phyloP scores from a whole-genome alignment of 805 yeast genomes.

The Candida morakotiae region DNA sequence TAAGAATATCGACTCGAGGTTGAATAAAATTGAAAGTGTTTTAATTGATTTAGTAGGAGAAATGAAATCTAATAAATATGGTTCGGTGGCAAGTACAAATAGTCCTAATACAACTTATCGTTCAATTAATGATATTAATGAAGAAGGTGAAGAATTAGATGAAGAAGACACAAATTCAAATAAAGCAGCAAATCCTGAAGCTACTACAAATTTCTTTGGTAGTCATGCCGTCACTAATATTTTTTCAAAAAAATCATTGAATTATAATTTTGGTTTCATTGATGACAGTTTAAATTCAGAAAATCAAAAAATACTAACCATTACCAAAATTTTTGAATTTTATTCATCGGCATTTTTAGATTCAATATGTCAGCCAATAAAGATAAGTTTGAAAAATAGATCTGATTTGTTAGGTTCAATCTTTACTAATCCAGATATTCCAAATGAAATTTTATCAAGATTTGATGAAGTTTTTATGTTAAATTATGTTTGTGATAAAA shows the following conservation, averaged over 20 bases:
- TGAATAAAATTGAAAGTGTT: slow-evolving; percentile 11
- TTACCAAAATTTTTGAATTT: slow-evolving; percentile 17
- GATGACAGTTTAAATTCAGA: background rate
- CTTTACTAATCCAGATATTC: background rate
- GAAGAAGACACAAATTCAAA: slow-evolving; percentile 6
- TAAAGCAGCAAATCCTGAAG: slow-evolving; percentile 2
- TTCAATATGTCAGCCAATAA: slow-evolving; percentile 9
- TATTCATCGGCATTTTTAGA: slow-evolving; percentile 20
- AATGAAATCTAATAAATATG: background rate
- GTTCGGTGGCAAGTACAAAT: background rate
- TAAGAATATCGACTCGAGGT: slow-evolving; percentile 14
- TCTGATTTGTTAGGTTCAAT: slow-evolving; percentile 24
- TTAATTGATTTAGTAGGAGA: slow-evolving; percentile 15
- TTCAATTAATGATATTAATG: slow-evolving; percentile 7
- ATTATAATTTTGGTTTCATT: background rate
- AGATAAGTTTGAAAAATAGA: slow-evolving; percentile 12
- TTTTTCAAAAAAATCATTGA: slow-evolving; percentile 28
- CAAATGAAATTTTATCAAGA: slow-evolving; percentile 13
- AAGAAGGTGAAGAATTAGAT: slow-evolving; percentile 11
- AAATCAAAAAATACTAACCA: slow-evolving; percentile 20
- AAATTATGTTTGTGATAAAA: slow-evolving; percentile 14
- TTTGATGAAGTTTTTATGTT: slow-evolving; percentile 20
- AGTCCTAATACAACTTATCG: background rate
- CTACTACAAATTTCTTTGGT: slow-evolving; percentile 20
- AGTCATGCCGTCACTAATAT: slow-evolving; percentile 32